These are phyloP conservation scores for Annulohypoxylon stygium DNA, from an alignment of 495 filamentous ascomycete genomes.

Conservation along the genomic window DNA sequence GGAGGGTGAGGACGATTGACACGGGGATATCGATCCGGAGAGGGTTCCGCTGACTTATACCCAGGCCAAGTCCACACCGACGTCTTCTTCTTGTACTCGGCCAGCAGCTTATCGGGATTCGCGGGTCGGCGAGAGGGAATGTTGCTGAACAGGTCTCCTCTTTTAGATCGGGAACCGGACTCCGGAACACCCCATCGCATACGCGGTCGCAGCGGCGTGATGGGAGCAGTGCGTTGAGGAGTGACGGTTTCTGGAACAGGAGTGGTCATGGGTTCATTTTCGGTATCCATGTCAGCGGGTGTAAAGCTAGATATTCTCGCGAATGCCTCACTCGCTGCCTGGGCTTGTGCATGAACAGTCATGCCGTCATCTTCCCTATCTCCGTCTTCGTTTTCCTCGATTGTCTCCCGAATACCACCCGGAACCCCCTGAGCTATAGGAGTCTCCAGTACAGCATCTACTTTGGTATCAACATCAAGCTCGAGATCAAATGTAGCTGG, in stretches of 20 bases:
- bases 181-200: conserved; percentile 32
- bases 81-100: conserved; percentile 44
- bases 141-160: conserved; percentile 20
- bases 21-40: not conserved
- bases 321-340: conserved; percentile 13
- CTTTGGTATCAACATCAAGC: not conserved
- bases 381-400: not conserved
- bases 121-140: conserved; percentile 27
- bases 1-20: not conserved
- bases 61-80: conserved; percentile 35
- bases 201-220: conserved; percentile 10
- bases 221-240: conserved; percentile 3
- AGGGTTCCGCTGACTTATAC: not conserved
- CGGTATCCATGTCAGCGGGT: not conserved
- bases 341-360: not conserved
- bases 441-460: not conserved
- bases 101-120: conserved; percentile 38
- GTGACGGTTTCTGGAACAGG: not conserved
- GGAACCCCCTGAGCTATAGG: not conserved
- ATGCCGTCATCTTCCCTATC: not conserved
- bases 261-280: not conserved
- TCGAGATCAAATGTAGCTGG: not conserved
- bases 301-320: not conserved
- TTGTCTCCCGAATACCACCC: not conserved
- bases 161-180: not conserved